phyloP scores from a whole-genome alignment of 805 yeast genomes.

The Torulaspora indica region DNA sequence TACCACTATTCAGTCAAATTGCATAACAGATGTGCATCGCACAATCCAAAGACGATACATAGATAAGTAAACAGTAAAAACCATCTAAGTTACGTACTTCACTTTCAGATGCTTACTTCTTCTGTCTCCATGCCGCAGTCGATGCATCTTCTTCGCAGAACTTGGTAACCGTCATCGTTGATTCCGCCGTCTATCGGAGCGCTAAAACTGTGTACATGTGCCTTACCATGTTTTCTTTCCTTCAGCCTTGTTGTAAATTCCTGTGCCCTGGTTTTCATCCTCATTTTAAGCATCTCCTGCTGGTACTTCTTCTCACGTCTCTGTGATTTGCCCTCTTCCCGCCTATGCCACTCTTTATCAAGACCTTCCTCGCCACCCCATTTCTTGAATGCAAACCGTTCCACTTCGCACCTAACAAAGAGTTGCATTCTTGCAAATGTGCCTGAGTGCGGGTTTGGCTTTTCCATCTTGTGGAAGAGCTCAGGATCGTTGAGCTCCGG shows the following conservation, averaged over 20 bases:
- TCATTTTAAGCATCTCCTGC: slow-evolving; percentile 76
- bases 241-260: slow-evolving; percentile 70
- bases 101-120: slow-evolving; percentile 52
- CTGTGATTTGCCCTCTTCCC: slow-evolving; percentile 67
- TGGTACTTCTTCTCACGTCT: slow-evolving; percentile 77
- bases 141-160: slow-evolving; percentile 58
- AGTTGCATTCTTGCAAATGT: slow-evolving; percentile 90
- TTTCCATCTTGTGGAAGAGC: slow-evolving; percentile 71
- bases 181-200: slow-evolving; percentile 46
- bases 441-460: slow-evolving; percentile 90
- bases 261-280: slow-evolving; percentile 88
- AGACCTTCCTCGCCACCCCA: slow-evolving; percentile 90
- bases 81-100: not conserved
- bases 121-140: slow-evolving; percentile 83
- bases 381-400: slow-evolving; percentile 83
- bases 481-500: slow-evolving; percentile 75
- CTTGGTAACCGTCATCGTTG: slow-evolving; percentile 38
- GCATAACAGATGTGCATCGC: not conserved
- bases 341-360: slow-evolving; percentile 86
- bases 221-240: slow-evolving; percentile 51
- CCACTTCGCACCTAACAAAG: slow-evolving; percentile 86
- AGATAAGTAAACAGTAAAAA: too few relatives aligned
- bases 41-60: not conserved
- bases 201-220: slow-evolving; percentile 75
- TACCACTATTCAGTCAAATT: not conserved